Evolutionary conservation across 345 rosid genomes (phyloP), one percentile per base, ranked within the genome.

Genomic region (Acer campestre): DNA sequence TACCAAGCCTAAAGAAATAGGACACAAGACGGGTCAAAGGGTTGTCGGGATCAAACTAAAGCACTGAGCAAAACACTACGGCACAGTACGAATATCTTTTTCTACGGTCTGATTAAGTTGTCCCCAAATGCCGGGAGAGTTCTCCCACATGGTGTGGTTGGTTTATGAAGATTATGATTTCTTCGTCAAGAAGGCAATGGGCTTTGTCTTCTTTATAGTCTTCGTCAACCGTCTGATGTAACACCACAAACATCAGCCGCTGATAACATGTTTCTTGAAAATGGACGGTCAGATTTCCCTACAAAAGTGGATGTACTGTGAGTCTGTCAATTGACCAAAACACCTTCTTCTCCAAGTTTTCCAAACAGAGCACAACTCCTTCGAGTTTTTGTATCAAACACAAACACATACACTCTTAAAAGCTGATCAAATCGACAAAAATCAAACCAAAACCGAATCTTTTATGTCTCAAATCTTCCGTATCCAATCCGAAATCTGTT

Each of bases 361-460:
- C 70, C 42, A 42, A 9, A 42, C 46, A 8, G 46, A 42, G 2
- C 14, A 46, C 3, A 46, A 11, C 7, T 20, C 12, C 20, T 11
- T 72, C 68, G 67, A 49, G 31, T 67, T 62, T 75, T 56, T 17
- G 6, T 14, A 59, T 59, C 63, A 56, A 59, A 59, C 12, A 18
- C 62, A 69, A 61, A 23, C 42, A 56, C 29, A 40, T 7, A n/a
- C 49, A 55, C 5, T 62, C 17, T 27, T 51, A 53, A 67, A 53
- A 67, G 71, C 59, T 74, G 75, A 38, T 82, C 79, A 67, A 67
- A 77, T 71, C 73, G 4, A 56, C 67, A 56, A 53, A 31, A 61
- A 75, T 22, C 38, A 53, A 75, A n/a, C 35, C 12, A 55, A 66
- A 22, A 11, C 10, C 20, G 61, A 48, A 6, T 75, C 53, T 35